phyloP scores from a whole-genome alignment of 768 basidiomycete genomes.

The Tulasnella sp. region DNA sequence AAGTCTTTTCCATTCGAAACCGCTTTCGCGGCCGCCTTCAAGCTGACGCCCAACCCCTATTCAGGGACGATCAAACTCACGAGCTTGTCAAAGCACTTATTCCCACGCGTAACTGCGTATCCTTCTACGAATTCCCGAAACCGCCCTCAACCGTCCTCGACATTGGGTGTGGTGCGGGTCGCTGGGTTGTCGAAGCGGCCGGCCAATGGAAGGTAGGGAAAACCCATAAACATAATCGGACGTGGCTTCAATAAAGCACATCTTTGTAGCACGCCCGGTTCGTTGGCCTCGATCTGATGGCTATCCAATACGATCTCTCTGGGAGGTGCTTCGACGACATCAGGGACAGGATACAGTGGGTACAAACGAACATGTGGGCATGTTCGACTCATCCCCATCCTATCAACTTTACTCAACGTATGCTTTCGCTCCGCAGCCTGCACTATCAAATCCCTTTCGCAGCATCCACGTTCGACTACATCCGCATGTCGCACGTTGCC shows the following conservation, averaged over 20 bases:
- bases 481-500: slow-evolving; percentile 59
- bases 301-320: slow-evolving; percentile 20
- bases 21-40: background rate
- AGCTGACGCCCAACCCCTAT: background rate
- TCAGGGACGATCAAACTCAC: slow-evolving; percentile 48
- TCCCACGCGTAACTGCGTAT: slow-evolving; percentile 38
- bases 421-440: slow-evolving; percentile 30
- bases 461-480: slow-evolving; percentile 52
- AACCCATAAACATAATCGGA: too few species aligned
- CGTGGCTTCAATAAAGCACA: background rate
- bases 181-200: slow-evolving; percentile 57
- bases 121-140: slow-evolving; percentile 44
- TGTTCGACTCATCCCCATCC: background rate
- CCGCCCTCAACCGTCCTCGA: slow-evolving; percentile 52
- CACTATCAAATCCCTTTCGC: slow-evolving; percentile 50
- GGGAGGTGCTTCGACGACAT: slow-evolving; percentile 31
- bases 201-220: slow-evolving; percentile 39
- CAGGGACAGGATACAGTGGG: slow-evolving; percentile 30
- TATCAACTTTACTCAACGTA: background rate
- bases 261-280: slow-evolving; percentile 34
- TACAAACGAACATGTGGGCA: slow-evolving; percentile 59
- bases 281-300: slow-evolving; percentile 55
- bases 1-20: background rate
- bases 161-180: slow-evolving; percentile 62
- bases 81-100: slow-evolving; percentile 45